Percentiles rank a stretch among this genome's conserved stretches.
Conservation (phyloP, 371 early-diverging fungal species). For the Basidiobolus meristosporus region DNA sequence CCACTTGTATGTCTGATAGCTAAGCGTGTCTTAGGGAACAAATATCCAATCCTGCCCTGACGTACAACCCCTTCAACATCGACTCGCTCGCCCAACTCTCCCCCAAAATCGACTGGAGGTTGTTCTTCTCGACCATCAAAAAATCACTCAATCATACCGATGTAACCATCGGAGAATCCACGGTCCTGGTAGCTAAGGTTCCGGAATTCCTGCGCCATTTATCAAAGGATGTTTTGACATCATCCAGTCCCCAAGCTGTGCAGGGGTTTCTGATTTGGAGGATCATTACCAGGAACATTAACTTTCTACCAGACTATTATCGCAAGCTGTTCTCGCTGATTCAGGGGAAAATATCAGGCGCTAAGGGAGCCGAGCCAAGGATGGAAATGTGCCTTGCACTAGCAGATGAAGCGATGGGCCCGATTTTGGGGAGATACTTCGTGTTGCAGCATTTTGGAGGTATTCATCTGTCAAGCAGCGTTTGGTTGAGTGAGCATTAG, state of each 20-base stretch:
- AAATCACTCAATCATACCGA: too few species aligned
- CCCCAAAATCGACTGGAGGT: too few species aligned
- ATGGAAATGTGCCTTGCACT: conserved; percentile 17
- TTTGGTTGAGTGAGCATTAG: background rate
- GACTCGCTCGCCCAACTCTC: too few species aligned
- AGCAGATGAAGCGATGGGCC: conserved; percentile 18
- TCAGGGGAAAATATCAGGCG: background rate
- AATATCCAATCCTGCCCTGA: too few species aligned
- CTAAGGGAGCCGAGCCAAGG: conserved; percentile 5
- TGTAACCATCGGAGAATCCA: too few species aligned
- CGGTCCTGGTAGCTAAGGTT: too few species aligned
- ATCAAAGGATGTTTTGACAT: too few species aligned
- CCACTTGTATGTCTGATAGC: too few species aligned
- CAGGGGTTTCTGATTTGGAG: conserved; percentile 1
- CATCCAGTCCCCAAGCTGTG: background rate
- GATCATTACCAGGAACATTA: background rate
- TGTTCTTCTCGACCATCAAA: too few species aligned
- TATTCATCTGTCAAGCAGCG: background rate
- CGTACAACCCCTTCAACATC: too few species aligned
- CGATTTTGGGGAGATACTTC: conserved; percentile 28
- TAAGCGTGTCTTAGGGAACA: too few species aligned
- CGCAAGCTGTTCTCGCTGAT: background rate
- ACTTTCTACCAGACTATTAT: background rate
- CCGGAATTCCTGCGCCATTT: too few species aligned
- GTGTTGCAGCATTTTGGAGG: conserved; percentile 19